These are phyloP conservation scores for Pulveroboletus sp. DNA, from an alignment of 768 basidiomycete genomes.

Conservation along the genomic window DNA sequence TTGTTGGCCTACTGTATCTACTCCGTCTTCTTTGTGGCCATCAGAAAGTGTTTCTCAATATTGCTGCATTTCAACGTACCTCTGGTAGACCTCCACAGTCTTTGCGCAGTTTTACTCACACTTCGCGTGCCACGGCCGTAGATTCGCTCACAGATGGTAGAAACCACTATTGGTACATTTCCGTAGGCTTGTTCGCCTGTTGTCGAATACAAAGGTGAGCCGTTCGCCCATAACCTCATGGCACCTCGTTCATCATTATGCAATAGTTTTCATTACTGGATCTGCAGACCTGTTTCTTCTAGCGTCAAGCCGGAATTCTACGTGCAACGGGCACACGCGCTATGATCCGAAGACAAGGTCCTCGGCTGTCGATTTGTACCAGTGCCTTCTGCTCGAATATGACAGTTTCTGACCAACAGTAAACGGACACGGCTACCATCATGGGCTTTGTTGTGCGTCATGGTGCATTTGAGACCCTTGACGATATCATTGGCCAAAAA, in stretches of 20 bases:
- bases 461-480: too few species aligned
- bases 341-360: too few species aligned
- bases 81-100: neutral
- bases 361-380: too few species aligned
- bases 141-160: constrained; percentile 13
- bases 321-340: too few species aligned
- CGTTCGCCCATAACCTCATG: too few species aligned
- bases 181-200: constrained; percentile 24
- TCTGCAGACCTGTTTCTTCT: too few species aligned
- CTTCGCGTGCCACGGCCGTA: constrained; percentile 4
- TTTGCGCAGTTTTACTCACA: neutral
- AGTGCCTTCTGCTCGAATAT: too few species aligned
- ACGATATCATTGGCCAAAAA: too few species aligned
- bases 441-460: too few species aligned
- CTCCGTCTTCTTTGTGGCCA: constrained; percentile 2
- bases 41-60: constrained; percentile 11
- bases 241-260: neutral
- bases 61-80: constrained; percentile 4
- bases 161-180: constrained; percentile 23
- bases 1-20: neutral
- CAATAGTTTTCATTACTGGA: constrained; percentile 35
- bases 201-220: constrained; percentile 17
- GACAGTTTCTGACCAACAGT: too few species aligned
- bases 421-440: too few species aligned
- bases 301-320: too few species aligned